Base-by-base conservation (phyloP, 1,284 basidiomycete species). In the Cerrena zonata region DNA sequence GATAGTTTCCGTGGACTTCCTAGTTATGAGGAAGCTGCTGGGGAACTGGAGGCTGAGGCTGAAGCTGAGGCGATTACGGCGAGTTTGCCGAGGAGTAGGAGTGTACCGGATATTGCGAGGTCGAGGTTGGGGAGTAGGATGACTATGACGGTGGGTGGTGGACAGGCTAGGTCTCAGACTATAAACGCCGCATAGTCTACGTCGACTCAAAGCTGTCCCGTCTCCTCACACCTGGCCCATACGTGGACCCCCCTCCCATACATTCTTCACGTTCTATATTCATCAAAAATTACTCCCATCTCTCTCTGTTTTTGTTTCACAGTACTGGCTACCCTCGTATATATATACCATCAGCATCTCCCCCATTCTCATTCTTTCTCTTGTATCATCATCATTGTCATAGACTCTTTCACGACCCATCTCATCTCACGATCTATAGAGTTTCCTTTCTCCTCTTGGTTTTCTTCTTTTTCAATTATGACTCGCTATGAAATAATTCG, bases 1-100 rank as follows among this genome's bases (percentile, higher is more conserved):
- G 79, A 79, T 61, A 85, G 81, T 56, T 72, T 84, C 72, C 70
- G 72, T 23, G 86, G 85, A 5, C 64, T 93, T 57, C 91, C 91
- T 53, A 87, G 84, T 46, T 94, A 94, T 58, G 88, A 89, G 58
- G 89, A 89, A 49, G 62, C 60, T 25, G 58, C 52, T 48, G 61
- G 54, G 51, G 57, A 56, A 58, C 50, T 47, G 39, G 34, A 5
- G 5, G 21, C 13, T 23, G 24, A 15, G 5, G 41, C 18, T 10
- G 36, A 19, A 18, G 5, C 37, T 5, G 21, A 39, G 5, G 4
- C 37, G 38, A n/a, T 42, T 25, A 34, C 38, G 41, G 52, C 38
- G 34, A 57, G 55, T 19, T 42, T 42, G 41, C 41, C 41, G 41
- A 42, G 41, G 41, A 42, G 41, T 42, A 42, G 41, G 41, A 42